Evolutionary conservation across 2,329 filamentous ascomycete genomes (phyloP).

Genomic region (Rhytidhysteron rufulum): DNA sequence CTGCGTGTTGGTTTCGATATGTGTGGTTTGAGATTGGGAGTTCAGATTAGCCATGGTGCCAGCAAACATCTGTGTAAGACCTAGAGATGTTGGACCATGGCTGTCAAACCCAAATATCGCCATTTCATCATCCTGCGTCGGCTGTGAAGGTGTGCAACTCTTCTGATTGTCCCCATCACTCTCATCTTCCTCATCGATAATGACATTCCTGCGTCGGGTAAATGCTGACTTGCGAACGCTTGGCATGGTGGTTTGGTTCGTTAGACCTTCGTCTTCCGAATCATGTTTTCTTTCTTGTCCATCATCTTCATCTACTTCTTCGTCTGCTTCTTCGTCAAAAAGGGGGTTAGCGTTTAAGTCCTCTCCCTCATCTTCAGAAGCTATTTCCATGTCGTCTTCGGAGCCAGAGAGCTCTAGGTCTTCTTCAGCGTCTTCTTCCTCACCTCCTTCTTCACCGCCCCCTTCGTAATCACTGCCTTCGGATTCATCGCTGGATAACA

Average conservation of each 20-base stretch:
- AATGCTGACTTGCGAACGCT: slow-evolving; percentile 48
- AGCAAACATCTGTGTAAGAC: slow-evolving; percentile 85
- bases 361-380: slow-evolving; percentile 27
- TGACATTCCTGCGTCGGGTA: slow-evolving; percentile 48
- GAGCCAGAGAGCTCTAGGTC: slow-evolving; percentile 45
- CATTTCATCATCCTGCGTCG: slow-evolving; percentile 24
- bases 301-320: slow-evolving; percentile 20
- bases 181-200: slow-evolving; percentile 61
- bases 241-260: slow-evolving; percentile 43
- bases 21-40: slow-evolving; percentile 31
- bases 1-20: slow-evolving; percentile 32
- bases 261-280: slow-evolving; percentile 40
- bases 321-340: slow-evolving; percentile 41
- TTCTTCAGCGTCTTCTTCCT: slow-evolving; percentile 37
- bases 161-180: slow-evolving; percentile 17
- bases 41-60: slow-evolving; percentile 74
- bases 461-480: slow-evolving; percentile 51
- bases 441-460: slow-evolving; percentile 45
- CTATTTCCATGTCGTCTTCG: slow-evolving; percentile 25
- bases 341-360: slow-evolving; percentile 15
- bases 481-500: slow-evolving; percentile 52
- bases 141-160: slow-evolving; percentile 12
- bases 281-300: slow-evolving; percentile 15
- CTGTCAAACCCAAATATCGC: slow-evolving; percentile 39
- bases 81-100: slow-evolving; percentile 49